These are phyloP conservation scores for Globisporangium abappressorium DNA, from an alignment of 352 stramenopile species.

Conservation along the genomic window DNA sequence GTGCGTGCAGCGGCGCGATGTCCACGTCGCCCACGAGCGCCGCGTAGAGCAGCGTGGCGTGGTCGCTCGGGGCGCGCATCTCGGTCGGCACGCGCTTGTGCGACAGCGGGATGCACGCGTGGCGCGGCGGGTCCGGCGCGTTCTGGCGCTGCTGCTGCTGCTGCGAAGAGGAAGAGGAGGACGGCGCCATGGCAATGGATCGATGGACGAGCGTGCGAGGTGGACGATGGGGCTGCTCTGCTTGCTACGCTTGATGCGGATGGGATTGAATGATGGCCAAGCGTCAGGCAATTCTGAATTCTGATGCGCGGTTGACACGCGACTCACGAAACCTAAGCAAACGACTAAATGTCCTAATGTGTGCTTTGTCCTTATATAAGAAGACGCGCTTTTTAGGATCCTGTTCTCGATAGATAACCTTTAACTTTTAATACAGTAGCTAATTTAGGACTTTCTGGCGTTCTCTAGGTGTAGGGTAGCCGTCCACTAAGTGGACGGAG, in stretches of 20 bases:
- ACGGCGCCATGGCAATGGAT: not conserved
- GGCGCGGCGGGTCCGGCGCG: slow-evolving; percentile 35
- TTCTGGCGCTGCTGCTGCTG: slow-evolving; percentile 22
- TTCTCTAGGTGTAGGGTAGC: too few relatives aligned
- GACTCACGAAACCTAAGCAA: not conserved
- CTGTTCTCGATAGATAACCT: too few relatives aligned
- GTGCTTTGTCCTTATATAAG: too few relatives aligned
- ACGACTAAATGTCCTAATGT: too few relatives aligned
- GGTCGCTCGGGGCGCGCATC: slow-evolving; percentile 39
- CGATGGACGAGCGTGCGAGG: not conserved
- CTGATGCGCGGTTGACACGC: not conserved
- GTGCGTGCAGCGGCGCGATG: slow-evolving; percentile 32
- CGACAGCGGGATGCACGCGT: slow-evolving; percentile 38
- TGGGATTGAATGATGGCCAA: not conserved
- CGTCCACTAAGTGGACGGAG: too few relatives aligned
- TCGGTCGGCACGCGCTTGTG: slow-evolving; percentile 58
- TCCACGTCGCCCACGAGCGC: slow-evolving; percentile 41
- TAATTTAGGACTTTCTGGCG: too few relatives aligned
- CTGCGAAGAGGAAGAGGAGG: not conserved
- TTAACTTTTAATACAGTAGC: too few relatives aligned
- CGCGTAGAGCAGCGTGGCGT: slow-evolving; percentile 35
- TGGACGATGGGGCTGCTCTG: not conserved
- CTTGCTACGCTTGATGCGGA: not conserved
- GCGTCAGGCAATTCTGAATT: not conserved
- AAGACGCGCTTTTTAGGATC: too few relatives aligned